A percentile compares a stretch with the other conserved stretches of the same genome.
These are phyloP conservation scores for Trebouxia sp. DNA, from an alignment of 139 green algal genomes.

Conservation along the genomic window DNA sequence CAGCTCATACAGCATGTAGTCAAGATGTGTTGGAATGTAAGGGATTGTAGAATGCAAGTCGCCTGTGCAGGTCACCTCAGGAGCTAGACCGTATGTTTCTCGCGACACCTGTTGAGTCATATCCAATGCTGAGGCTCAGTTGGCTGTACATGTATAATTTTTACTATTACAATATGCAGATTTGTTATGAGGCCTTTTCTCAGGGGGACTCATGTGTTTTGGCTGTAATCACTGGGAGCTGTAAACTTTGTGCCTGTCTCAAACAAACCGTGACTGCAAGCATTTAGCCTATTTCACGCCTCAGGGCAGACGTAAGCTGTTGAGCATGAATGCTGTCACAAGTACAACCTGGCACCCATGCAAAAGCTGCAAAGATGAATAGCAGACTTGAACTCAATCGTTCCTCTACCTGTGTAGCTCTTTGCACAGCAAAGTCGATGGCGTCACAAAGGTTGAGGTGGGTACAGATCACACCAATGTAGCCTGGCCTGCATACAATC, in stretches of 20 bases:
- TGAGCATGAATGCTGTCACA: too few relatives aligned
- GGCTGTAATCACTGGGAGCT: too few relatives aligned
- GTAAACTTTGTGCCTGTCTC: too few relatives aligned
- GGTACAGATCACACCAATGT: constrained; percentile 76
- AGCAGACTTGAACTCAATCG: background rate
- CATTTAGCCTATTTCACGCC: too few relatives aligned
- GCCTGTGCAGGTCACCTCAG: constrained; percentile 70
- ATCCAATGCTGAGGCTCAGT: too few relatives aligned
- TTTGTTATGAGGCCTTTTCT: background rate
- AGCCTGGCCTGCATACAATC: constrained; percentile 43
- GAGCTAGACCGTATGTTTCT: constrained; percentile 77
- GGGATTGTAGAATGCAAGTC: constrained; percentile 60
- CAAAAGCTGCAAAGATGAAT: too few relatives aligned
- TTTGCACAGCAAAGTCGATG: constrained; percentile 67
- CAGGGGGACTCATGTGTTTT: too few relatives aligned
- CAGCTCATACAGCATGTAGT: constrained; percentile 94
- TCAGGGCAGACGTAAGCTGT: too few relatives aligned
- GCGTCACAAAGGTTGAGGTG: constrained; percentile 70
- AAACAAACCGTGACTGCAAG: too few relatives aligned
- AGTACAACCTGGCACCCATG: too few relatives aligned
- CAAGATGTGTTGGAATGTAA: constrained; percentile 88
- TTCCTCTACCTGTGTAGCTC: constrained; percentile 33
- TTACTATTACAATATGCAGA: background rate
- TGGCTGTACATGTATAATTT: too few relatives aligned
- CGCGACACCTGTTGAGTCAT: constrained; percentile 60